phyloP scores from a whole-genome alignment of 1,139 yeast genomes.

The Blastobotrys proliferans region DNA sequence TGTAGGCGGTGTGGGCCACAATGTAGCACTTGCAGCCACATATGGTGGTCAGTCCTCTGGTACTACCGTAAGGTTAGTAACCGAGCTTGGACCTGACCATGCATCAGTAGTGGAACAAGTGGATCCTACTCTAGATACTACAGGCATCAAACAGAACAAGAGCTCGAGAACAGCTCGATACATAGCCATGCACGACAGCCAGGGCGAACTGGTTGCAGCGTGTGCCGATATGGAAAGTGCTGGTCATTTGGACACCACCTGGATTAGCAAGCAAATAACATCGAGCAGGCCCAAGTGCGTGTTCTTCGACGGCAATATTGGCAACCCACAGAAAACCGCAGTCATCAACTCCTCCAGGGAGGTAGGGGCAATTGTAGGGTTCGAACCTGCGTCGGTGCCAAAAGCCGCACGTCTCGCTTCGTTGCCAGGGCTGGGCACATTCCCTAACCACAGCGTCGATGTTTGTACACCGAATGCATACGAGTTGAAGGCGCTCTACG shows the following conservation, averaged over 20 bases:
- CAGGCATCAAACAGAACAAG: conserved; percentile 40
- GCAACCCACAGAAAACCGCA: conserved; percentile 40
- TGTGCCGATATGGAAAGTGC: conserved; percentile 80
- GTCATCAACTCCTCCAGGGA: conserved; percentile 35
- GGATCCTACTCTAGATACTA: conserved; percentile 34
- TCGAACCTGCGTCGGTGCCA: conserved; percentile 74
- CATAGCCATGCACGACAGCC: conserved; percentile 56
- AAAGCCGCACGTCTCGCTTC: conserved; percentile 44
- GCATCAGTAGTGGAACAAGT: conserved; percentile 2
- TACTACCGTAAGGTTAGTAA: conserved; percentile 45
- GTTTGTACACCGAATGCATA: conserved; percentile 64
- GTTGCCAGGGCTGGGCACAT: conserved; percentile 21
- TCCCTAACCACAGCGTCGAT: conserved; percentile 39
- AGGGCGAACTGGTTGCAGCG: conserved; percentile 68
- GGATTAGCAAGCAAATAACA: conserved; percentile 35
- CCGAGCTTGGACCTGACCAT: conserved; percentile 33
- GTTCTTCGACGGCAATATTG: conserved; percentile 67
- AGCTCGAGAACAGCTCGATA: conserved; percentile 60
- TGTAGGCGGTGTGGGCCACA: conserved; percentile 83
- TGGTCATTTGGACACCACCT: conserved; percentile 46
- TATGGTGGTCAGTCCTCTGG: conserved; percentile 26
- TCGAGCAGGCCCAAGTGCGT: conserved; percentile 39
- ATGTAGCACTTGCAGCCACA: conserved; percentile 57
- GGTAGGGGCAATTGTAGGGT: conserved; percentile 39
- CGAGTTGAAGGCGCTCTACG: conserved; percentile 56